phyloP scores from a whole-genome alignment of 805 yeast genomes.

The Kodamaea jinghongensis region DNA sequence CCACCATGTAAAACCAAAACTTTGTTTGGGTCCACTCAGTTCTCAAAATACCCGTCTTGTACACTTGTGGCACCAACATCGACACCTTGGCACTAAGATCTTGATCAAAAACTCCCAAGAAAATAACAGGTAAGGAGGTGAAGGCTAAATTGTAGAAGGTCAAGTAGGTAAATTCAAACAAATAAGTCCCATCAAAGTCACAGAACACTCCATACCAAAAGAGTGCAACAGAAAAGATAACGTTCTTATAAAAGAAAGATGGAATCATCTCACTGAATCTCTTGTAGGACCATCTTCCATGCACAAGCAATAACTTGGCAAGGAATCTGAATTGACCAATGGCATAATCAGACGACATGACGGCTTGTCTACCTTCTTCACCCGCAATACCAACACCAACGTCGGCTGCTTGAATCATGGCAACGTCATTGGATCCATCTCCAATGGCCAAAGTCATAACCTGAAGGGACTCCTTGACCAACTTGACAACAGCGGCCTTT shows the following conservation, averaged over 20 bases:
- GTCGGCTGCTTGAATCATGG: conserved; percentile 85
- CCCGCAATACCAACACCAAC: conserved; percentile 87
- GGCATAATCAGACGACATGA: conserved; percentile 82
- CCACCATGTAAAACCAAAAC: conserved; percentile 61
- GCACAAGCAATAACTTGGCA: conserved; percentile 63
- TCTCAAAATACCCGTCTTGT: conserved; percentile 64
- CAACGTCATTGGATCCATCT: conserved; percentile 85
- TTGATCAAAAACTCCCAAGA: conserved; percentile 71
- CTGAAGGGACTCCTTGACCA: conserved; percentile 60
- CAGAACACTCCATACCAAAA: conserved; percentile 75
- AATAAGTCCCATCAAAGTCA: conserved; percentile 71
- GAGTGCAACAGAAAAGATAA: conserved; percentile 66
- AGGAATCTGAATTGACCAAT: conserved; percentile 75
- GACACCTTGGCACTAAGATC: conserved; percentile 68
- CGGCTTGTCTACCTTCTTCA: conserved; percentile 85
- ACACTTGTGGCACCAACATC: conserved; percentile 66
- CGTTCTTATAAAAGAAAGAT: conserved; percentile 74
- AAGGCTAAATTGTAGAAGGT: conserved; percentile 79
- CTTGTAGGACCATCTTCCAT: conserved; percentile 82
- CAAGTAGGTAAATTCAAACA: conserved; percentile 74
- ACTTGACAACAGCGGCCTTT: conserved; percentile 69
- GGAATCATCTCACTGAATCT: conserved; percentile 77
- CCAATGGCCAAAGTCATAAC: conserved; percentile 83
- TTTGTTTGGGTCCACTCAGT: conserved; percentile 58
- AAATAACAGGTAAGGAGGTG: conserved; percentile 75